Base-by-base conservation (phyloP, 768 basidiomycete species). In the Mycena rebaudengoi region DNA sequence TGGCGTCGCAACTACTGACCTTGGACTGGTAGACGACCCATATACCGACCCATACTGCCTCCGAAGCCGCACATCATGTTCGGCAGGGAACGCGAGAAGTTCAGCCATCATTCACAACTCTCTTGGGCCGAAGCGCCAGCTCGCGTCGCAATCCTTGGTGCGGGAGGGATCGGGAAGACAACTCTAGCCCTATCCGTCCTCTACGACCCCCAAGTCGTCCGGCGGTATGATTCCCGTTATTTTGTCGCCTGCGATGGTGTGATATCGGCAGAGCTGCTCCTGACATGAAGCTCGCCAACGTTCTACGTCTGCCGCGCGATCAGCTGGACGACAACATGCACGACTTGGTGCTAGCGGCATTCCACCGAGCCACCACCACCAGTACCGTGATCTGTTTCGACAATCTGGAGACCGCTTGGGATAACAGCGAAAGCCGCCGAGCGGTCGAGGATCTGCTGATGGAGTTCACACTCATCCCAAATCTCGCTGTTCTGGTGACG, bases 171-270 rank as follows among this genome's bases (percentile, higher is more conserved):
- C 5, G 66, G 66, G 8, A 67, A 64, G 35, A 64, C 62, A 12
- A 64, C 62, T 18, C 60, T 68, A 10, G 67, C 67, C 6, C 7
- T 65, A 0, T 64, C 67, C 23, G 62, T 61, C 18, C 32, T 68
- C 23, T 32, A 68, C 51, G 63, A 65, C 14, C 49, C 51, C 4
- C 48, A 30, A 10, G 63, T 65, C 14, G 23, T 59, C 20, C 32
- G 37, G 25, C 54, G 59, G 49, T 68, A 68, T 60, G 56, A 65
- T 11, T 54, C 59, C 5, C 64, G 67, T 25, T 68, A 65, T 23
- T 68, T 68, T 40, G 67, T 68, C 25, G 62, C 67, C 3, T 68
- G 67, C 39, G 67, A 68, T 29, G 67, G 67, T 33, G 64, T 68
- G 18, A 68, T 64, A 3, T 68, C 67, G 3, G 60, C 64, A 28